phyloP scores from a whole-genome alignment of 805 yeast genomes.

The Peterozyma xylosa region DNA sequence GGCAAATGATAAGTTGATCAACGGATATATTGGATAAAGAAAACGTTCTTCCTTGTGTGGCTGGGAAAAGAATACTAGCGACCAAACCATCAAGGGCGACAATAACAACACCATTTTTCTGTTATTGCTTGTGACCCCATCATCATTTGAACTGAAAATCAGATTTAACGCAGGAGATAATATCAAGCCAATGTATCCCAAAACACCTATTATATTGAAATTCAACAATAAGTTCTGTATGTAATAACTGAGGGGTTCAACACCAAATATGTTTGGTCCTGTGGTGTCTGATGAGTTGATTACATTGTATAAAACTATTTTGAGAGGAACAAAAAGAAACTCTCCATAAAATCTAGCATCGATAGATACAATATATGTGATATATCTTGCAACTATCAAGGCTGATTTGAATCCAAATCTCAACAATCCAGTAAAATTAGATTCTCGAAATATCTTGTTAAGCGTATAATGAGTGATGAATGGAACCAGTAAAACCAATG shows the following conservation, averaged over 20 bases:
- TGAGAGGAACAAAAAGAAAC: constrained; percentile 64
- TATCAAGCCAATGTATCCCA: constrained; percentile 33
- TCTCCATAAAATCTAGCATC: constrained; percentile 61
- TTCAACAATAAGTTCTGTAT: constrained; percentile 61
- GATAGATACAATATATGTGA: constrained; percentile 19
- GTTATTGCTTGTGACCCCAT: constrained; percentile 6
- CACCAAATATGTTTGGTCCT: constrained; percentile 90
- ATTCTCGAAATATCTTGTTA: not conserved
- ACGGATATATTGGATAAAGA: constrained; percentile 76
- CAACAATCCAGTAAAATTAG: not conserved
- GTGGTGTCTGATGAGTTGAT: constrained; percentile 53
- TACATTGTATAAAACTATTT: constrained; percentile 80
- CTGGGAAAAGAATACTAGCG: constrained; percentile 55
- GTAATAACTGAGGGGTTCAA: constrained; percentile 73
- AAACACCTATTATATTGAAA: constrained; percentile 49
- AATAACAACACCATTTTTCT: constrained; percentile 17
- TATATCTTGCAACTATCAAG: not conserved
- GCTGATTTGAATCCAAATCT: not conserved
- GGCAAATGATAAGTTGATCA: constrained; percentile 36
- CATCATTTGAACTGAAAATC: constrained; percentile 8
- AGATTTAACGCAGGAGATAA: constrained; percentile 21
- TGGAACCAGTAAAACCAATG: constrained; percentile 57
- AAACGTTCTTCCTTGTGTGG: constrained; percentile 95
- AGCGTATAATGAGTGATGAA: constrained; percentile 30
- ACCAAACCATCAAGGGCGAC: constrained; percentile 60